Conservation (phyloP, 805 yeast species). For the Saturnispora saitoi region DNA sequence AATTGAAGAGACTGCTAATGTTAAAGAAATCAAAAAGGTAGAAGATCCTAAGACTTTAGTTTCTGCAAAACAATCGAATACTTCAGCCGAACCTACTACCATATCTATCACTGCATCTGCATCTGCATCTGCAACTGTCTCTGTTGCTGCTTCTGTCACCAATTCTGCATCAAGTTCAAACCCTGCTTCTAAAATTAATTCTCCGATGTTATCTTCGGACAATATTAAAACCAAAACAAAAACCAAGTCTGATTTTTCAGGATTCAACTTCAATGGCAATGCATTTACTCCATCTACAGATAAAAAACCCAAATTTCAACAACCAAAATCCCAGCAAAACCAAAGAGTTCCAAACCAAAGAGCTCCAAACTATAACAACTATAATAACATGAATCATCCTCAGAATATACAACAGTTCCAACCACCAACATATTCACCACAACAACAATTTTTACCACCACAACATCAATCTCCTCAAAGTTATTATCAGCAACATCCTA, state of each 20-base stretch:
- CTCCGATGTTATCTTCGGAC: slow-evolving; percentile 7
- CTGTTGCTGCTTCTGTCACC: neutral
- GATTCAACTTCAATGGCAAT: neutral
- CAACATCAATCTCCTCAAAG: neutral
- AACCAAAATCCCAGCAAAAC: slow-evolving; percentile 4
- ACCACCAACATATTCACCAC: slow-evolving; percentile 1
- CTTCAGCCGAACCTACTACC: neutral
- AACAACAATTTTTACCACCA: slow-evolving; percentile 8
- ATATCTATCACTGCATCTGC: neutral
- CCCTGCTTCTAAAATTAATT: neutral
- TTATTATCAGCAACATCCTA: neutral
- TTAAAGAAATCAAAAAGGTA: neutral
- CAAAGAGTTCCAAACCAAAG: slow-evolving; percentile 17
- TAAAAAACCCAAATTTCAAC: slow-evolving; percentile 1
- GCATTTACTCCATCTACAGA: slow-evolving; percentile 7
- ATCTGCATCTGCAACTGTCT: neutral
- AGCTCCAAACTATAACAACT: slow-evolving; percentile 29
- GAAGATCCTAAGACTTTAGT: neutral
- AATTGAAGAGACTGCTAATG: neutral
- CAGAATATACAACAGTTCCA: slow-evolving; percentile 55
- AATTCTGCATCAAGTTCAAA: slow-evolving; percentile 1
- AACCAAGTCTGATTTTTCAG: slow-evolving; percentile 8
- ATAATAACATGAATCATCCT: slow-evolving; percentile 24
- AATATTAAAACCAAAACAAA: slow-evolving; percentile 1
- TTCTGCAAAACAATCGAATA: neutral